Conservation (phyloP, 352 stramenopile genomes). For the Phytophthora colocasiae region DNA sequence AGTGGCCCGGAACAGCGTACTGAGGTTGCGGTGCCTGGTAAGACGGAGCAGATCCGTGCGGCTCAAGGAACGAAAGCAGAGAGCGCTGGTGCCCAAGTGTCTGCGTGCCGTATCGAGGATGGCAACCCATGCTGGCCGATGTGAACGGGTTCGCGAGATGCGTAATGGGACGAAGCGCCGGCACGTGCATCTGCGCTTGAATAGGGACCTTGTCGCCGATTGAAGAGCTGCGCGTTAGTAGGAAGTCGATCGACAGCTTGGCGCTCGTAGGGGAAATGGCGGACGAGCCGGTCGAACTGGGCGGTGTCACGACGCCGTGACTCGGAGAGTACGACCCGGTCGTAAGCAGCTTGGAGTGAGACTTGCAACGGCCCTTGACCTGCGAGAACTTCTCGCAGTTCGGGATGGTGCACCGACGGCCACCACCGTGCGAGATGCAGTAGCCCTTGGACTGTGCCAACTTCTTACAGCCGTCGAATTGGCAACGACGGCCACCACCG, state of each 20-base stretch:
- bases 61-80: slow-evolving; percentile 49
- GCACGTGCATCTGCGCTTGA: slow-evolving; percentile 18
- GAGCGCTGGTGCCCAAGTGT: slow-evolving; percentile 41
- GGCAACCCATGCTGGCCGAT: slow-evolving; percentile 20
- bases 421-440: slow-evolving; percentile 85
- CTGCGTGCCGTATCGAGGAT: slow-evolving; percentile 19
- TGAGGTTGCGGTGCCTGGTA: slow-evolving; percentile 23
- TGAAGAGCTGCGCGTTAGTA: slow-evolving; percentile 46
- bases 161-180: slow-evolving; percentile 22
- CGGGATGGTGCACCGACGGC: slow-evolving; percentile 70
- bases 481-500: slow-evolving; percentile 76
- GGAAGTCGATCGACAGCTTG: slow-evolving; percentile 70
- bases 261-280: slow-evolving; percentile 40
- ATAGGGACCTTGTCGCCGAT: slow-evolving; percentile 29
- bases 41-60: slow-evolving; percentile 19
- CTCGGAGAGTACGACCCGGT: slow-evolving; percentile 26
- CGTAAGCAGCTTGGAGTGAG: slow-evolving; percentile 77
- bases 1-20: slow-evolving; percentile 24
- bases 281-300: slow-evolving; percentile 23
- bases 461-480: slow-evolving; percentile 76
- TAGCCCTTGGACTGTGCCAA: slow-evolving; percentile 82
- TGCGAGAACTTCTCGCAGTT: slow-evolving; percentile 91
- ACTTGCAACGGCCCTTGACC: slow-evolving; percentile 88
- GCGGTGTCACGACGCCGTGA: slow-evolving; percentile 34
- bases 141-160: slow-evolving; percentile 35